Base-by-base conservation (phyloP, 257 asterid genomes). In the Jaltomata sinuosa region DNA sequence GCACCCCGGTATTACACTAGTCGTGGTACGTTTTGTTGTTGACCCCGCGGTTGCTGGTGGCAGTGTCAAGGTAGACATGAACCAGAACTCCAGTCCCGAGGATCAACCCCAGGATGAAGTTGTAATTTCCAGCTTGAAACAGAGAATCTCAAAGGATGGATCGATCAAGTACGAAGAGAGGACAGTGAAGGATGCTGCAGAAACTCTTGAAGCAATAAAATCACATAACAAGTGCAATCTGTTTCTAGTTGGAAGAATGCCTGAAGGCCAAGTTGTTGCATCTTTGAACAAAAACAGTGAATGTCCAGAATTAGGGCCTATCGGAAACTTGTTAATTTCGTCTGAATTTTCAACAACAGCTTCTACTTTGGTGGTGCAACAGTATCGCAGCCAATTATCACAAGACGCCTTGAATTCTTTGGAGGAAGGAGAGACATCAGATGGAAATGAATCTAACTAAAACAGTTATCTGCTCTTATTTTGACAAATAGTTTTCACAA, bases 311-410 rank as follows among this genome's bases (percentile, higher is more conserved):
- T 79, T 93, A 36, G 97, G 97, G 62, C 94, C 94, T 7, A 83
- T 91, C 8, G 95, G 93, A 3, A 92, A 91, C 82, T 69, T 92
- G 87, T 77, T 93, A 89, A 90, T 85, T 9, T 91, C 94, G 1
- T 71, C 92, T 1, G 91, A 90, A 50, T 86, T 87, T 12, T 84
- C 88, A 0, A 90, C 93, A 6, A 78, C 86, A 0, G 97, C 95
- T 1, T 93, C 97, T 10, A 91, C 90, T 15, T 84, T 93, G 86
- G 94, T 93, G 85, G 92, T 93, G 88, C 97, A 93, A 87, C 97
- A 93, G 83, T 90, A 89, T 83, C 91, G 90, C 11, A 84, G 90
- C 59, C 84, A 78, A 83, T 83, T 91, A 38, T 85, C 91, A 0
- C 86, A 85, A 21, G 85, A 86, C 14, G 87, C 94, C 0, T 38